These are phyloP conservation scores for Sphagnum fallax DNA, from an alignment of 228 moss, liverwort and hornwort species.

Conservation along the genomic window DNA sequence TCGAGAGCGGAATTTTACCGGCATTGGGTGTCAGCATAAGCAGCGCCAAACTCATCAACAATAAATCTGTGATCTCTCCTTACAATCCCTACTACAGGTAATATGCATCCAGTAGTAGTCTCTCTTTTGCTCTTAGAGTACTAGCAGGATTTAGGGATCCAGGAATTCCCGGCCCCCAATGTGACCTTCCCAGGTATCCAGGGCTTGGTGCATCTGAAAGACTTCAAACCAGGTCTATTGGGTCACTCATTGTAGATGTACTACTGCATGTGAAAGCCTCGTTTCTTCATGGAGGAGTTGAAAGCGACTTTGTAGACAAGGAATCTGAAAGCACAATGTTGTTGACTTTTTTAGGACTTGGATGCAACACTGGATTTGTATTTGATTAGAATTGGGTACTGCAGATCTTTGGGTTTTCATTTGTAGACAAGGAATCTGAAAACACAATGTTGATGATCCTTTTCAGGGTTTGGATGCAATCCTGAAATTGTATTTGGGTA, in stretches of 20 bases:
- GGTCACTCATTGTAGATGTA: neutral
- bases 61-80: conserved; percentile 51
- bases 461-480: too few species aligned
- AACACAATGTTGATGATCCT: too few species aligned
- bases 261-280: neutral
- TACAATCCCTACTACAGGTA: conserved; percentile 57
- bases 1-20: conserved; percentile 72
- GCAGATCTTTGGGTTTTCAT: neutral
- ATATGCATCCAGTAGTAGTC: conserved; percentile 1
- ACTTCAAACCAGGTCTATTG: neutral
- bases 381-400: neutral
- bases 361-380: neutral
- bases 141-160: neutral
- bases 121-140: neutral
- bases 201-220: neutral
- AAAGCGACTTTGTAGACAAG: neutral
- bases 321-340: too few species aligned
- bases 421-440: too few species aligned
- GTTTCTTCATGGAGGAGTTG: neutral
- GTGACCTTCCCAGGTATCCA: neutral
- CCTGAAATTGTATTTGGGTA: too few species aligned
- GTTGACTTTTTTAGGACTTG: too few species aligned
- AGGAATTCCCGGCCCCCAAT: neutral
- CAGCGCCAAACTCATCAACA: conserved; percentile 24
- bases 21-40: conserved; percentile 61